Base-by-base conservation (phyloP, 805 yeast species). In the Priceomyces fermenticarens region DNA sequence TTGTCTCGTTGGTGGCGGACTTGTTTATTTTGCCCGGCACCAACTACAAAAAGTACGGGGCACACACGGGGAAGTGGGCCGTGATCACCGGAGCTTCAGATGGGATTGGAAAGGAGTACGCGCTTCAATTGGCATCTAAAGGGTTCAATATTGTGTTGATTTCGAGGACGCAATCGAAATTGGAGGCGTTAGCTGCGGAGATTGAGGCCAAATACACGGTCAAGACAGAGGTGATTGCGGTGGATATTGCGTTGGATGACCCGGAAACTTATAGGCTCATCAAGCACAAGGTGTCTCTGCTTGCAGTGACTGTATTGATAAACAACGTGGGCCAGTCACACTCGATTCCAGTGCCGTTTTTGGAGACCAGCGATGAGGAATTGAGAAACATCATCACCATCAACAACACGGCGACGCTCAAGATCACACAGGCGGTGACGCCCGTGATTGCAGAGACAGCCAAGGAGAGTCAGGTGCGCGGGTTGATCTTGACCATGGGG, bases 311-410 rank as follows among this genome's bases (percentile, higher is more conserved):
- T 6, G 77, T 89, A 7, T 75, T 93, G 56, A 67, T 93, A 57
- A 93, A 93, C 71, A 93, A 93, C 57, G 97, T 93, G 41, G 99
- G 99, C 35, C 88, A 81, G 61, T 85, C 96, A 10, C 99, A 93
- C 65, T 81, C 90, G 28, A 88, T 93, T 48, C 99, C 99, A 1
- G 97, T 88, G 30, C 91, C 97, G 40, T 93, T 93, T 62, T 62
- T 75, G 52, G 95, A 89, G 59, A 89, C 97, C 10, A 70, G 75
- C 10, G 81, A 76, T 36, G 67, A 75, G 37, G 99, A 93, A 62
- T 62, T 93, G 70, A 74, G 78, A 49, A 77, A 80, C 49, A 93
- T 93, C 56, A 77, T 93, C 53, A 84, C 90, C 40, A 80, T 93
- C 57, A 93, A 93, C 72, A 85, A 83, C 65, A 71, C 80, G 27